Percentiles rank a stretch among this genome's conserved stretches.
Evolutionary conservation across 2,329 filamentous ascomycete species (phyloP).

Genomic region (Alternaria triticina): DNA sequence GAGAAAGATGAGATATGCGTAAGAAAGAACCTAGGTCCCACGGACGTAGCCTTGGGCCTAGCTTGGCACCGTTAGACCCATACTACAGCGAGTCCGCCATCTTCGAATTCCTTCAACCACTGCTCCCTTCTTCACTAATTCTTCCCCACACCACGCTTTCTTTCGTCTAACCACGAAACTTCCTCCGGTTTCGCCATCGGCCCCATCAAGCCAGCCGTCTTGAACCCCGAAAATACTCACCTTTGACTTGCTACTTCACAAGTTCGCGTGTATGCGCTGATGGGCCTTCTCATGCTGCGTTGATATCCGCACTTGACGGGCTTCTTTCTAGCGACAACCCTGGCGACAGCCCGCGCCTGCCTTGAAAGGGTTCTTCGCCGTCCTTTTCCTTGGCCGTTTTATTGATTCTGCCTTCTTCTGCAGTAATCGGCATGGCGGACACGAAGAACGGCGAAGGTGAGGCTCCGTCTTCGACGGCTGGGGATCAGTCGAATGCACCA

Average conservation of each 20-base stretch:
- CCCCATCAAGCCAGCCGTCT: constrained; percentile 19
- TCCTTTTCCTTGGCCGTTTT: constrained; percentile 21
- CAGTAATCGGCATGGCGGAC: constrained; percentile 44
- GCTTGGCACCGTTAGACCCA: constrained; percentile 27
- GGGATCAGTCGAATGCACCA: constrained; percentile 37
- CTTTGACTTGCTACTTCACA: constrained; percentile 23
- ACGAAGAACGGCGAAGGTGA: constrained; percentile 46
- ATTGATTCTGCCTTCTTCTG: constrained; percentile 23
- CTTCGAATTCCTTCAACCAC: constrained; percentile 35
- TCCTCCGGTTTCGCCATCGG: constrained; percentile 23
- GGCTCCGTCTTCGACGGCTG: constrained; percentile 37
- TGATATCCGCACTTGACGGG: constrained; percentile 44
- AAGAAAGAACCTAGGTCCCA: constrained; percentile 32
- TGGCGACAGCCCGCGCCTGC: constrained; percentile 34
- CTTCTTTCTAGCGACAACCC: constrained; percentile 33
- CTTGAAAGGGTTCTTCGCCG: constrained; percentile 28
- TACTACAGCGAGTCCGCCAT: constrained; percentile 25
- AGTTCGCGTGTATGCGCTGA: constrained; percentile 44
- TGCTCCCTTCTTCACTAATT: constrained; percentile 26
- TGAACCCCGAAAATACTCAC: constrained; percentile 14
- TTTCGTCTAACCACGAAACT: constrained; percentile 12
- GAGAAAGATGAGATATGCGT: constrained; percentile 29
- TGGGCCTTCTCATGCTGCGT: constrained; percentile 43
- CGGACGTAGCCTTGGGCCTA: constrained; percentile 25
- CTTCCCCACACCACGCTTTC: constrained; percentile 19